Evolutionary conservation across 2,329 filamentous ascomycete genomes (phyloP).

Genomic region (Penicillium sp.): DNA sequence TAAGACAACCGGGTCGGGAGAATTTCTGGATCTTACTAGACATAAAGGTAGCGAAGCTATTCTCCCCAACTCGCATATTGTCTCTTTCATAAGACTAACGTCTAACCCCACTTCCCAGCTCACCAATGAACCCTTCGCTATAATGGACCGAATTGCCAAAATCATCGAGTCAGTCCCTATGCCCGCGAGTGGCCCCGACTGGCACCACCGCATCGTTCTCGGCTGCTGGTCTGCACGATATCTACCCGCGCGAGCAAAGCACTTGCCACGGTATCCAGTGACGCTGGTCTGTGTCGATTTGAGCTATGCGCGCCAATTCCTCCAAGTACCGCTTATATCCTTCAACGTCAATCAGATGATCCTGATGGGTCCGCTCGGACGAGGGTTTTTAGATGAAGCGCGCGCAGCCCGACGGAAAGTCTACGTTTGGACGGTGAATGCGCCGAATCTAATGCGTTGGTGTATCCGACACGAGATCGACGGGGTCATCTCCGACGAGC

Average conservation of each 20-base stretch:
- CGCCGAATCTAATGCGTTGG: conserved; percentile 77
- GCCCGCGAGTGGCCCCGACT: conserved; percentile 49
- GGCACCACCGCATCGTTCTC: conserved; percentile 72
- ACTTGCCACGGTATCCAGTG: conserved; percentile 47
- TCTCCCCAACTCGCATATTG: too few species aligned
- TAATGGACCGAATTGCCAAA: conserved; percentile 68
- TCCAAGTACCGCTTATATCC: conserved; percentile 61
- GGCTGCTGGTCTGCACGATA: conserved; percentile 80
- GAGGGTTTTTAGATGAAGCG: conserved; percentile 64
- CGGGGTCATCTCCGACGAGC: conserved; percentile 84
- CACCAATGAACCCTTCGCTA: conserved; percentile 54
- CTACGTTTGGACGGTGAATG: conserved; percentile 86
- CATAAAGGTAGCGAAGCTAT: conserved; percentile 65
- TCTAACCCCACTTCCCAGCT: conserved; percentile 18
- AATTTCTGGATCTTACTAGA: conserved; percentile 81
- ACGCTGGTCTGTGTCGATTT: conserved; percentile 46
- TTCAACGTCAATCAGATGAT: conserved; percentile 75
- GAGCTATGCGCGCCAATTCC: conserved; percentile 68
- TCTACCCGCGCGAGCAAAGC: conserved; percentile 60
- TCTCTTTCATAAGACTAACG: neutral
- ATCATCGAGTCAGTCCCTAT: conserved; percentile 57
- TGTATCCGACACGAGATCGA: conserved; percentile 66
- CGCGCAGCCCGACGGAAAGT: conserved; percentile 59
- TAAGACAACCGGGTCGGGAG: conserved; percentile 64
- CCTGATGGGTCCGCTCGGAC: conserved; percentile 68